Evolutionary conservation across 208 protist species (phyloP).

Genomic region (Angomonas deanei): DNA sequence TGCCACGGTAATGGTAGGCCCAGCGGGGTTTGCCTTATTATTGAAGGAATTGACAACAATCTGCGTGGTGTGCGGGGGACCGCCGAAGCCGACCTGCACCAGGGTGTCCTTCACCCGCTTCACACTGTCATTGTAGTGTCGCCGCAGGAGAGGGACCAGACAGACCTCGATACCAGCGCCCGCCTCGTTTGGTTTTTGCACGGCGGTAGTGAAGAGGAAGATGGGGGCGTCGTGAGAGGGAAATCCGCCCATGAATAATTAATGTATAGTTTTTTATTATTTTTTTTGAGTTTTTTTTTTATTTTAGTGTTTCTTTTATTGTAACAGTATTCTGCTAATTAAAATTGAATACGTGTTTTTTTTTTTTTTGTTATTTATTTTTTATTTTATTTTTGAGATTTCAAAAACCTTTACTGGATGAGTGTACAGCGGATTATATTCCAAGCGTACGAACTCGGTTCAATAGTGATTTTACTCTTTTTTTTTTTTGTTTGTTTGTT

Average conservation of each 20-base stretch:
- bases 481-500: conserved; percentile 2
- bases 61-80: conserved; percentile 27
- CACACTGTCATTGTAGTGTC: conserved; percentile 82
- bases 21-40: neutral
- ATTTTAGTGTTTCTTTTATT: conserved; percentile 3
- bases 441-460: too few species aligned
- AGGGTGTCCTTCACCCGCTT: conserved; percentile 51
- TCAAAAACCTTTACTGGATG: too few species aligned
- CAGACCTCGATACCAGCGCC: conserved; percentile 47
- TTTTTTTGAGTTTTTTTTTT: conserved; percentile 3
- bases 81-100: conserved; percentile 34
- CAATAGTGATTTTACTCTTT: too few species aligned
- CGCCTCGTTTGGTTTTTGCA: conserved; percentile 38
- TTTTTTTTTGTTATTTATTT: conserved; percentile 13
- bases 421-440: too few species aligned
- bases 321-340: neutral
- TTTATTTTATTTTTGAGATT: neutral
- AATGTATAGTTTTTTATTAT: conserved; percentile 3
- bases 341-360: conserved; percentile 5
- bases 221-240: conserved; percentile 79
- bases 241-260: conserved; percentile 62
- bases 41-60: conserved; percentile 20
- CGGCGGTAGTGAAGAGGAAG: conserved; percentile 73
- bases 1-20: neutral
- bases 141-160: conserved; percentile 72